phyloP scores from a whole-genome alignment of 108 stramenopile species.

The Skeletonema potamos region DNA sequence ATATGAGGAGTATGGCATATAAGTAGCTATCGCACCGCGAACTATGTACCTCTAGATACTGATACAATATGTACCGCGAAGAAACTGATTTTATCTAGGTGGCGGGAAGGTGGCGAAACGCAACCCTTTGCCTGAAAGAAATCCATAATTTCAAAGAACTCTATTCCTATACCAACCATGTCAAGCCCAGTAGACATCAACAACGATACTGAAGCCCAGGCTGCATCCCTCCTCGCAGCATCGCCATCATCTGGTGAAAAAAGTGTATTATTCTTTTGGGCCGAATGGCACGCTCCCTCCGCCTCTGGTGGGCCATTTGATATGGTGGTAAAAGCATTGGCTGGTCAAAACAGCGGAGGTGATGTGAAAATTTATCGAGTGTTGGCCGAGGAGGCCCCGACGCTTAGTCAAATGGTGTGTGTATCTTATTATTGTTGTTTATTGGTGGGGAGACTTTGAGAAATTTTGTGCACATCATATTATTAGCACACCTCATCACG shows the following conservation, averaged over 20 bases:
- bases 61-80: too few relatives aligned
- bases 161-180: neutral
- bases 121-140: too few relatives aligned
- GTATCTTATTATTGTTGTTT: neutral
- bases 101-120: too few relatives aligned
- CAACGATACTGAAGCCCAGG: slow-evolving; percentile 30
- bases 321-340: slow-evolving; percentile 57
- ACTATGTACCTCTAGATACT: too few relatives aligned
- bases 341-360: slow-evolving; percentile 1
- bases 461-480: neutral
- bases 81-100: too few relatives aligned
- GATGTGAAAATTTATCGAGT: slow-evolving; percentile 50
- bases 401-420: slow-evolving; percentile 38
- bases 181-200: slow-evolving; percentile 8
- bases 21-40: too few relatives aligned
- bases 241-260: slow-evolving; percentile 22
- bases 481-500: neutral
- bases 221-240: slow-evolving; percentile 26
- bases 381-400: slow-evolving; percentile 77
- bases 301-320: slow-evolving; percentile 55
- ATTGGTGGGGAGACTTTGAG: neutral
- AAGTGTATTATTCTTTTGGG: slow-evolving; percentile 83
- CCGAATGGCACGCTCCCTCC: slow-evolving; percentile 87
- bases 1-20: too few relatives aligned
- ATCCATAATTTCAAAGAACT: too few relatives aligned